Evolutionary conservation across 139 green algal genomes (phyloP).

Genomic region (Auxenochlorella protothecoides): DNA sequence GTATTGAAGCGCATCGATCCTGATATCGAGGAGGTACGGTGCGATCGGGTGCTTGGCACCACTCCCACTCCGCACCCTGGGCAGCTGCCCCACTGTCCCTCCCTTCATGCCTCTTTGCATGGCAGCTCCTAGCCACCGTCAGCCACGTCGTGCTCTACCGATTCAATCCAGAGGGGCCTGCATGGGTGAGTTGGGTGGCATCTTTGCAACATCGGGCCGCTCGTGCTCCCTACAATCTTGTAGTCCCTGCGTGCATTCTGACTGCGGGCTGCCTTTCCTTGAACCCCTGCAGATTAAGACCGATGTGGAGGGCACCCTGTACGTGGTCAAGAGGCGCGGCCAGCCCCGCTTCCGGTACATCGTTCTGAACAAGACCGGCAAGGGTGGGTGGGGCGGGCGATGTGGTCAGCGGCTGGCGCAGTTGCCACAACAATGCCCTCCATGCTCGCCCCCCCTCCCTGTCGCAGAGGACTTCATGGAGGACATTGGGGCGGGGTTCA

Average conservation of each 20-base stretch:
- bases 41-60: background rate
- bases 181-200: too few relatives aligned
- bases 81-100: too few relatives aligned
- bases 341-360: conserved; percentile 71
- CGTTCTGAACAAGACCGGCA: conserved; percentile 77
- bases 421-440: background rate
- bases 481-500: conserved; percentile 47
- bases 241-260: too few relatives aligned
- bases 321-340: conserved; percentile 63
- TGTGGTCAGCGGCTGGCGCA: background rate
- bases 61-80: too few relatives aligned
- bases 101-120: background rate
- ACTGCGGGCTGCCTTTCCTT: too few relatives aligned
- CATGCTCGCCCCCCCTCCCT: background rate
- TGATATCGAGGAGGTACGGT: conserved; percentile 29
- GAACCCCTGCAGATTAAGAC: too few relatives aligned
- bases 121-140: conserved; percentile 43
- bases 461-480: conserved; percentile 67
- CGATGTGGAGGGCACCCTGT: conserved; percentile 34
- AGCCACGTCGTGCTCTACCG: conserved; percentile 41
- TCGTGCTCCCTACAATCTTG: too few relatives aligned
- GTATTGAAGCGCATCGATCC: conserved; percentile 36
- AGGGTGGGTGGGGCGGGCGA: conserved; percentile 26
- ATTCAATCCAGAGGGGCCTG: too few relatives aligned
- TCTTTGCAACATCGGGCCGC: too few relatives aligned